Evolutionary conservation across 1,284 basidiomycete genomes (phyloP).

Genomic region (Irpex rosettiformis): DNA sequence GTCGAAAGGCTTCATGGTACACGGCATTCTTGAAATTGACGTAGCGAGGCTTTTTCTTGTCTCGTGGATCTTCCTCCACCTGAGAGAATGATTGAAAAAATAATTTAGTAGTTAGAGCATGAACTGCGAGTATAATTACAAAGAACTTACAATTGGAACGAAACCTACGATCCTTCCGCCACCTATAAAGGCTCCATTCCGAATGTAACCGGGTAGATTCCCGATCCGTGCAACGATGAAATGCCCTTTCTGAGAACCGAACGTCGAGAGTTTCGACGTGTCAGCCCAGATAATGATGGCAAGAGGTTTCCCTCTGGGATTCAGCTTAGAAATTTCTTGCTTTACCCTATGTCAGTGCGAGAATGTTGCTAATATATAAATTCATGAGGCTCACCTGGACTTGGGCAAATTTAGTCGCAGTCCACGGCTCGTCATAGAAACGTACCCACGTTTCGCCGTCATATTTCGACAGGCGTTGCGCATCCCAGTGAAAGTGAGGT

Average conservation of each 20-base stretch:
- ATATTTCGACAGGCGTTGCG: constrained; percentile 20
- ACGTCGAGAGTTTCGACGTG: constrained; percentile 40
- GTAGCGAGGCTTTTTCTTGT: constrained; percentile 17
- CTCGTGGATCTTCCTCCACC: constrained; percentile 18
- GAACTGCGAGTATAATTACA: background rate
- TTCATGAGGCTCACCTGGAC: constrained; percentile 23
- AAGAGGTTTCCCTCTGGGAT: constrained; percentile 22
- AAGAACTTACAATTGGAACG: constrained; percentile 38
- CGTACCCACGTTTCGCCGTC: constrained; percentile 20
- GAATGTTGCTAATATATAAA: no score
- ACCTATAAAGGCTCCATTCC: constrained; percentile 34
- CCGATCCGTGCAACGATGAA: constrained; percentile 35
- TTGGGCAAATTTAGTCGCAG: constrained; percentile 19
- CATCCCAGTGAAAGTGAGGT: constrained; percentile 27
- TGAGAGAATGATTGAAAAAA: constrained; percentile 6
- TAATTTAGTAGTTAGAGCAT: background rate
- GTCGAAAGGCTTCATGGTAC: constrained; percentile 27
- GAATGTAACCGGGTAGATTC: constrained; percentile 34
- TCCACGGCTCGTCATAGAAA: constrained; percentile 30
- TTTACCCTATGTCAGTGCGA: background rate
- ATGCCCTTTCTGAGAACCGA: constrained; percentile 39
- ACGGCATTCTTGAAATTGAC: constrained; percentile 26
- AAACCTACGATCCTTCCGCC: constrained; percentile 39
- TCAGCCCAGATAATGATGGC: constrained; percentile 38
- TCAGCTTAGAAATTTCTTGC: constrained; percentile 13